These are phyloP conservation scores for Phanerochaete carnosa DNA, from an alignment of 768 basidiomycete genomes.

Conservation along the genomic window DNA sequence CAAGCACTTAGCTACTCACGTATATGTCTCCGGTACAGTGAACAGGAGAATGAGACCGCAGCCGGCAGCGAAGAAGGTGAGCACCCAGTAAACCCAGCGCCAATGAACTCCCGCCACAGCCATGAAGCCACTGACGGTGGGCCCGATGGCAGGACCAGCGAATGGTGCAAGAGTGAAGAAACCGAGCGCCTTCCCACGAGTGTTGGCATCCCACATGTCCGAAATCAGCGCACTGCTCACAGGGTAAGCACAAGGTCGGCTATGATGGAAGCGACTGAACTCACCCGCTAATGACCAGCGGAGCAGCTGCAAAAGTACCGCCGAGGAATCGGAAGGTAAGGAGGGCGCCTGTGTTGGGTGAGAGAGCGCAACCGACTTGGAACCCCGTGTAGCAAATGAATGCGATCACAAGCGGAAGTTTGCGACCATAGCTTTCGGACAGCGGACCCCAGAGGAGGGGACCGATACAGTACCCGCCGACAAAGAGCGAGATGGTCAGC, in stretches of 20 bases:
- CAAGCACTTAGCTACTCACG: conserved; percentile 31
- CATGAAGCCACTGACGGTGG: conserved; percentile 35
- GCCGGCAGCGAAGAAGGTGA: conserved; percentile 53
- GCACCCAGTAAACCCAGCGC: conserved; percentile 68
- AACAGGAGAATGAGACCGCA: conserved; percentile 50
- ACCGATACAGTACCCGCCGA: conserved; percentile 66
- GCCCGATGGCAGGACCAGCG: conserved; percentile 50
- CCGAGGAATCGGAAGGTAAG: conserved; percentile 69
- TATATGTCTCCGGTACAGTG: conserved; percentile 69
- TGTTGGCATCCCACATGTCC: conserved; percentile 55
- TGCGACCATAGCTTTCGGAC: conserved; percentile 36
- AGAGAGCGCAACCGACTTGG: conserved; percentile 60
- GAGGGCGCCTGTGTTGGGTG: conserved; percentile 59
- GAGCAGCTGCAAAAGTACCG: conserved; percentile 66
- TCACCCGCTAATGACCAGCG: conserved; percentile 67
- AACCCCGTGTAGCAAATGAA: conserved; percentile 63
- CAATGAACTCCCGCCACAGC: conserved; percentile 43
- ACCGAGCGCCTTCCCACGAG: conserved; percentile 62
- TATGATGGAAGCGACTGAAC: conserved; percentile 10
- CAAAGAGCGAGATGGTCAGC: conserved; percentile 59
- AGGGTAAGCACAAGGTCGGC: conserved; percentile 30
- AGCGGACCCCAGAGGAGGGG: conserved; percentile 59
- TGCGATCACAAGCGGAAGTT: conserved; percentile 16
- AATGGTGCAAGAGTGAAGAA: conserved; percentile 49
- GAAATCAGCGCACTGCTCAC: conserved; percentile 23